phyloP scores from a whole-genome alignment of 1,139 yeast species.

The Protomyces macrosporus region DNA sequence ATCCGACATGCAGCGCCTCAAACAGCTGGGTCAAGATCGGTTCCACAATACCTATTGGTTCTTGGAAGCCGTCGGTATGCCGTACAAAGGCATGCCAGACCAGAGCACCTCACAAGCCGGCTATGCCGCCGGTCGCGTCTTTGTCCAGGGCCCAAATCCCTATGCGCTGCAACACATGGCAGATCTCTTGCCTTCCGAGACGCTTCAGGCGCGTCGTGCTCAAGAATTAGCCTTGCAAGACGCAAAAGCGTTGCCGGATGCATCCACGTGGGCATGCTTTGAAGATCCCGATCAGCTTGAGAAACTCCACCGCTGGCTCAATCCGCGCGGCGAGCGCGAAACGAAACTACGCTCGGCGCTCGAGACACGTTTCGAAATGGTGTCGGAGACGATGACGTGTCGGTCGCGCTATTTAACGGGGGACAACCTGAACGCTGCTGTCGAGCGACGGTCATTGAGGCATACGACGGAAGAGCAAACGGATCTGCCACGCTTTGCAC shows the following conservation, averaged over 20 bases:
- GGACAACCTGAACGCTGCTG: neutral
- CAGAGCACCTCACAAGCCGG: constrained; percentile 45
- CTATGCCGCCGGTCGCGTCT: constrained; percentile 76
- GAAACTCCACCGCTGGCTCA: constrained; percentile 59
- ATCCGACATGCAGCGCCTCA: constrained; percentile 69
- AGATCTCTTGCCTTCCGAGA: constrained; percentile 30
- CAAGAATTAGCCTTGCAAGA: constrained; percentile 45
- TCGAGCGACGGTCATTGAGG: constrained; percentile 11
- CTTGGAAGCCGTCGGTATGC: constrained; percentile 80
- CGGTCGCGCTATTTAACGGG: constrained; percentile 3
- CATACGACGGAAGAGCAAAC: neutral
- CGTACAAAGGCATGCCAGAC: constrained; percentile 40
- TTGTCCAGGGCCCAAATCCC: constrained; percentile 88
- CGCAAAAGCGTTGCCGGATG: constrained; percentile 44
- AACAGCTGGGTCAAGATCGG: constrained; percentile 75
- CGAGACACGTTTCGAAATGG: constrained; percentile 10
- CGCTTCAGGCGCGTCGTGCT: constrained; percentile 55
- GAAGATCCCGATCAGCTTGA: constrained; percentile 60
- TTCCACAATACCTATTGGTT: constrained; percentile 88
- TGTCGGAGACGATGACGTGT: constrained; percentile 10
- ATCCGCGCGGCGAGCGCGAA: constrained; percentile 74
- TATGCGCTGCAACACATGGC: constrained; percentile 48
- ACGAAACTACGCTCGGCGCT: constrained; percentile 61
- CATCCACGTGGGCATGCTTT: constrained; percentile 62
- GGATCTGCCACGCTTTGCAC: constrained; percentile 4